A percentile compares a stretch with the other conserved stretches of the same genome.
These are phyloP conservation scores for Colletotrichum agaves DNA, from an alignment of 2,329 filamentous ascomycete species.

Conservation along the genomic window DNA sequence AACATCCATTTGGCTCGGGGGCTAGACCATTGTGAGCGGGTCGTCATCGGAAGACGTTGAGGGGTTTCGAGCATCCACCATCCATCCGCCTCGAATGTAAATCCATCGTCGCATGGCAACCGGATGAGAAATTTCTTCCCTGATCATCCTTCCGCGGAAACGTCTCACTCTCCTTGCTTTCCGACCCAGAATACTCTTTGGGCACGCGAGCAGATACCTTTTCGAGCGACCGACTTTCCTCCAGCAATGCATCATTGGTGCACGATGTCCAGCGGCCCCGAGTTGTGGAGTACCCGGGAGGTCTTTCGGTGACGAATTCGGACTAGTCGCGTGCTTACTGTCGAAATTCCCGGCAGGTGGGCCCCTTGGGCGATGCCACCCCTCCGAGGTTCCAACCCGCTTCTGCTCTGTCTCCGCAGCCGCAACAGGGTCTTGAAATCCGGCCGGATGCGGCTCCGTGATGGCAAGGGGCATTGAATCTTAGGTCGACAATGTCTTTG, in stretches of 20 bases:
- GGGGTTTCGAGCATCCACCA: background rate
- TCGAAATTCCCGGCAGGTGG: slow-evolving; percentile 12
- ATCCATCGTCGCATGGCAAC: background rate
- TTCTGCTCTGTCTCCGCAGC: background rate
- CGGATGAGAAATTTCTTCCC: background rate
- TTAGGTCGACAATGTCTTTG: background rate
- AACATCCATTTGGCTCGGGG: background rate
- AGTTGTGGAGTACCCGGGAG: background rate
- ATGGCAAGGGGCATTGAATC: background rate
- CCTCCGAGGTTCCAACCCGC: slow-evolving; percentile 12
- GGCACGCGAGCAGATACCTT: slow-evolving; percentile 22
- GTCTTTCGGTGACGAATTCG: slow-evolving; percentile 23
- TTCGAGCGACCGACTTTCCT: background rate
- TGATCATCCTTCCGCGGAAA: background rate
- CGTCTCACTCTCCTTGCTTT: background rate
- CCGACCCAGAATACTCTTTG: background rate
- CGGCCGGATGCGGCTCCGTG: slow-evolving; percentile 12
- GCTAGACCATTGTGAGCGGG: slow-evolving; percentile 4
- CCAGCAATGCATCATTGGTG: background rate
- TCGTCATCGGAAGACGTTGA: slow-evolving; percentile 7
- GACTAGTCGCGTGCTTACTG: slow-evolving; percentile 19
- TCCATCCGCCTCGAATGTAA: background rate
- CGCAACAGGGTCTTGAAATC: background rate
- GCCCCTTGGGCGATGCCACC: slow-evolving; percentile 7
- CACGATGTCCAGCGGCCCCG: background rate